Evolutionary conservation across 106 monocot genomes (phyloP), one percentile per base, ranked within the genome.

Genomic region (Apostasia shenzhenica): DNA sequence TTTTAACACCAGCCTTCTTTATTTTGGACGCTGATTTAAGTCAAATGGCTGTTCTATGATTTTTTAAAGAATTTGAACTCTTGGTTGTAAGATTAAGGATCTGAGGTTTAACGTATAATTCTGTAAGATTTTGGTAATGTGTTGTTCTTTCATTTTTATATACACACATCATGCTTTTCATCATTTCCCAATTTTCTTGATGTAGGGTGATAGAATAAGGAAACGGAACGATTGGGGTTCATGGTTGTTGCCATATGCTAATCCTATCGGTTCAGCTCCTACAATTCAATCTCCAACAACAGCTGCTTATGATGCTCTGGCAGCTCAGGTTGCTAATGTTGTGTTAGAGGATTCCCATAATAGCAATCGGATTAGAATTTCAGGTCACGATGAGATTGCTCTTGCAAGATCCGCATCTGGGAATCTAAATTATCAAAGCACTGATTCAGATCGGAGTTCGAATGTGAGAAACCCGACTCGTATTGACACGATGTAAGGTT

Each of bases 131-230:
- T 26, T 26, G 26, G 26, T 26, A 26, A 26, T 26, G 26, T 26
- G 26, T 26, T 26, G 26, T 26, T 26, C 26, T 26, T 26, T 26
- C 26, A 26, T 26, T 26, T 26, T 26, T 26, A 26, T 26, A 26
- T 26, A 26, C 26, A 26, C 26, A 26, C 26, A 26, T 26, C 26
- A 26, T 26, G 26, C 26, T 62, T 62, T 62, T n/a, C 5, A 45
- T 62, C 45, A 44, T 45, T 45, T 5, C 13, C 62, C 10, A 42
- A 62, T 44, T 45, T 13, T 12, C 12, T 13, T 62, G 62, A 13
- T 75, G 59, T 67, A 88, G 88, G 88, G 71, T 58, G 84, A 85
- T 48, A 84, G 72, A 71, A 77, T 88, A 55, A 75, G 88, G 76
- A 84, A 57, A 47, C 81, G 79, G 0, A 74, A 79, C 68, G 79